Percentiles rank a stretch among this genome's conserved stretches.
Evolutionary conservation across 2,329 filamentous ascomycete species (phyloP).

Genomic region (Cercospora sp.): DNA sequence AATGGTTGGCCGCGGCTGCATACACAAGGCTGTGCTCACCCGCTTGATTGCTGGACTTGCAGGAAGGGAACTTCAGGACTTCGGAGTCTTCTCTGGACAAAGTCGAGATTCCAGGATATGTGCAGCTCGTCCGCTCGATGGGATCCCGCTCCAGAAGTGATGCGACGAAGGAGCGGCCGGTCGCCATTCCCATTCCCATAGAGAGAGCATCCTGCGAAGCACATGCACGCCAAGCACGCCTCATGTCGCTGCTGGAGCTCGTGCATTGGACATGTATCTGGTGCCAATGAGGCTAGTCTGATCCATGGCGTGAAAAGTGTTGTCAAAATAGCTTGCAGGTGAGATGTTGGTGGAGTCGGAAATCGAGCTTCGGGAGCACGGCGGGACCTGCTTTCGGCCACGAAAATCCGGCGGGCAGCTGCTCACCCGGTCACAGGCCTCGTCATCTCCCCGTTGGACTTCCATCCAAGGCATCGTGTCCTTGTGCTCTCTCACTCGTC

Average conservation of each 20-base stretch:
- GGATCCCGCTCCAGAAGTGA: background rate
- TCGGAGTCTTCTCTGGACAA: background rate
- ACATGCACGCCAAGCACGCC: slow-evolving; percentile 5
- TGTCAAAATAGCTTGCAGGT: slow-evolving; percentile 7
- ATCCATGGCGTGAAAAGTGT: slow-evolving; percentile 9
- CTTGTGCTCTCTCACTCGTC: background rate
- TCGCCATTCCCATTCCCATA: background rate
- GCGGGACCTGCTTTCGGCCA: background rate
- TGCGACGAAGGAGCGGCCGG: background rate
- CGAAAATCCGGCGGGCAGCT: background rate
- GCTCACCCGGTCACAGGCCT: background rate
- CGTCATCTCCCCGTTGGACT: background rate
- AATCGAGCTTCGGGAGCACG: background rate
- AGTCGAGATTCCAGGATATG: background rate
- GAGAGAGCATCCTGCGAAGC: background rate
- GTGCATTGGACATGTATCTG: background rate
- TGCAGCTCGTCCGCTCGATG: background rate
- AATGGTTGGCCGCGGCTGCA: background rate
- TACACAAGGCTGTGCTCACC: slow-evolving; percentile 1
- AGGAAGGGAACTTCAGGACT: background rate
- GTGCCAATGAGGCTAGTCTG: background rate
- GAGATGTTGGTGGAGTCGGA: slow-evolving; percentile 3
- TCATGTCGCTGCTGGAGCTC: slow-evolving; percentile 6
- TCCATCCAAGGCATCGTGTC: background rate
- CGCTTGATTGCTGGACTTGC: background rate